Evolutionary conservation across 805 yeast species (phyloP).

Genomic region (Suhomyces prunicola): DNA sequence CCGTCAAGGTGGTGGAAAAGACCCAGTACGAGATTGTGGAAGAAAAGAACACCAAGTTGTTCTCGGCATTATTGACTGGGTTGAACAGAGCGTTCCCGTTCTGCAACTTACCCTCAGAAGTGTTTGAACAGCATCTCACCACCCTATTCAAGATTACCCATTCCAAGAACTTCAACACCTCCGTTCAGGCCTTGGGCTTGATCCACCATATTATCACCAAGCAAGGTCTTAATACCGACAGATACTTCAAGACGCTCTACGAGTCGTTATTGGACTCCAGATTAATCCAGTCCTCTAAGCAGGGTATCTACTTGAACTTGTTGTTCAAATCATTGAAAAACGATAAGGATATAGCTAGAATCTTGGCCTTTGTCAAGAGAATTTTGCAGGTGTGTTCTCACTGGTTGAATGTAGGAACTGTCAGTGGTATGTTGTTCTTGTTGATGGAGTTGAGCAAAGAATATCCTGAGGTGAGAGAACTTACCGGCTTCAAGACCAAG

Average conservation of each 20-base stretch:
- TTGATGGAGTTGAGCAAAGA: slow-evolving; percentile 64
- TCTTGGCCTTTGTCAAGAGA: slow-evolving; percentile 87
- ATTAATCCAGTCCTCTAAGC: slow-evolving; percentile 82
- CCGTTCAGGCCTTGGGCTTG: slow-evolving; percentile 86
- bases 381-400: slow-evolving; percentile 78
- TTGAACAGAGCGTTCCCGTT: slow-evolving; percentile 95
- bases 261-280: slow-evolving; percentile 86
- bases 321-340: slow-evolving; percentile 77
- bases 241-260: slow-evolving; percentile 85
- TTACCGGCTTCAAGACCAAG: slow-evolving; percentile 43
- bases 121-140: slow-evolving; percentile 73
- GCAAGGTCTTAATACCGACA: slow-evolving; percentile 54
- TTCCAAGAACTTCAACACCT: slow-evolving; percentile 89
- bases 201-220: slow-evolving; percentile 73
- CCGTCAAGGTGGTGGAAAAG: slow-evolving; percentile 59
- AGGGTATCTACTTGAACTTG: slow-evolving; percentile 85
- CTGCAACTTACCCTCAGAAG: slow-evolving; percentile 67
- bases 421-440: slow-evolving; percentile 77
- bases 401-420: slow-evolving; percentile 87
- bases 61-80: slow-evolving; percentile 90
- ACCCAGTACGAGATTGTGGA: slow-evolving; percentile 62
- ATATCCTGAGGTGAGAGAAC: slow-evolving; percentile 63
- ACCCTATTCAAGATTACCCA: slow-evolving; percentile 88
- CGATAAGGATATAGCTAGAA: slow-evolving; percentile 62
- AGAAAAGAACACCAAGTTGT: slow-evolving; percentile 80